These are phyloP conservation scores for Hyphopichia homilentoma DNA, from an alignment of 805 yeast genomes.

Conservation along the genomic window DNA sequence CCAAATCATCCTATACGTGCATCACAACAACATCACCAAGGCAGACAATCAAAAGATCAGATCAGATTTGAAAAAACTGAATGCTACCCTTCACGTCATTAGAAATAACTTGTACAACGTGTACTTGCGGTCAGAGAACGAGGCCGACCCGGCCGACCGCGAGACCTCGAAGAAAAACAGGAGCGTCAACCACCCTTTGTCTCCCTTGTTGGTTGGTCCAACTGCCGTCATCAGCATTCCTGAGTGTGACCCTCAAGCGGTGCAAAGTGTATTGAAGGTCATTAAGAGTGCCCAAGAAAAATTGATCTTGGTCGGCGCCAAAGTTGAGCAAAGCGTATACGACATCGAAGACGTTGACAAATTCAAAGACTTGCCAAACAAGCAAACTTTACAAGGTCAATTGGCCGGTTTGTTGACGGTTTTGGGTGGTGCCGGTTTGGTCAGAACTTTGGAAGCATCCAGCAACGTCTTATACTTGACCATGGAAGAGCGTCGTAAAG, in stretches of 20 bases:
- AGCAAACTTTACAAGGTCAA: slow-evolving; percentile 72
- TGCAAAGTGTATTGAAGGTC: slow-evolving; percentile 57
- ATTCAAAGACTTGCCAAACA: slow-evolving; percentile 72
- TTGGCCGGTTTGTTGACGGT: slow-evolving; percentile 79
- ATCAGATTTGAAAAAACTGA: slow-evolving; percentile 56
- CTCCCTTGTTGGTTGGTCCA: slow-evolving; percentile 75
- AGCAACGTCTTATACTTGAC: slow-evolving; percentile 69
- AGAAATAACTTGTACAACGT: slow-evolving; percentile 70
- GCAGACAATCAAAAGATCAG: slow-evolving; percentile 65
- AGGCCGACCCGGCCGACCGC: slow-evolving; percentile 68
- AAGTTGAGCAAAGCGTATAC: slow-evolving; percentile 59
- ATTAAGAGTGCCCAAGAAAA: slow-evolving; percentile 65
- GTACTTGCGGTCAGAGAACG: slow-evolving; percentile 66
- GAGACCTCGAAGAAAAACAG: slow-evolving; percentile 46
- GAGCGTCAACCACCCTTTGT: slow-evolving; percentile 59
- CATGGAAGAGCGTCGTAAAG: slow-evolving; percentile 49
- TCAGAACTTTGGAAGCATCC: slow-evolving; percentile 71
- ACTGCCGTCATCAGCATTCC: slow-evolving; percentile 73
- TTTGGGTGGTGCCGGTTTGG: slow-evolving; percentile 87
- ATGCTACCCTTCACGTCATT: slow-evolving; percentile 66
- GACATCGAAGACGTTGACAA: slow-evolving; percentile 49
- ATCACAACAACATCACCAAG: slow-evolving; percentile 77
- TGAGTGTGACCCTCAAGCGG: slow-evolving; percentile 65
- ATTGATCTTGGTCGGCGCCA: slow-evolving; percentile 81
- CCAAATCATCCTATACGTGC: slow-evolving; percentile 73